Conservation (phyloP, 805 yeast genomes). For the Geotrichum ghanense region DNA sequence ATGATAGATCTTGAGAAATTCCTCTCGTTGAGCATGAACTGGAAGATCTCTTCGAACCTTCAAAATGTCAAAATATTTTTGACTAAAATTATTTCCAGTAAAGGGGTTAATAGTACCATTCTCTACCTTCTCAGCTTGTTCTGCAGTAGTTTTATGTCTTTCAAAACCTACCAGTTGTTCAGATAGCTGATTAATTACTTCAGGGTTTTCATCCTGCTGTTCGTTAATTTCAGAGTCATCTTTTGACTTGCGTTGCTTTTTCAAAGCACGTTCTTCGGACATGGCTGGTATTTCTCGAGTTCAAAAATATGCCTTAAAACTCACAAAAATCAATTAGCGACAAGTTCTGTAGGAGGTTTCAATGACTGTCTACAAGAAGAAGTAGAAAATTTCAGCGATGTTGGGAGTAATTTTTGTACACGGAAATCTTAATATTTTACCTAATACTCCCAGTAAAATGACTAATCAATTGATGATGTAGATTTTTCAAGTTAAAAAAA, state of each 20-base stretch:
- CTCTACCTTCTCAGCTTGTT: constrained; percentile 25
- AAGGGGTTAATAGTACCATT: constrained; percentile 60
- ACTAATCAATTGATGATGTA: background rate
- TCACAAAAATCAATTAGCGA: too few relatives aligned
- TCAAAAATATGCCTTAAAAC: too few relatives aligned
- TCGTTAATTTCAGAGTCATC: background rate
- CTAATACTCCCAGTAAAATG: background rate
- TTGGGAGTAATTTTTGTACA: background rate
- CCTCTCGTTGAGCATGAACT: constrained; percentile 86
- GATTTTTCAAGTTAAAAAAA: too few relatives aligned
- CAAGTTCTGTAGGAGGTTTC: too few relatives aligned
- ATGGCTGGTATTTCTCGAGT: too few relatives aligned
- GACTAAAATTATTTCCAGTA: constrained; percentile 51
- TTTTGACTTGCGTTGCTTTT: constrained; percentile 1
- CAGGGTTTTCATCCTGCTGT: background rate
- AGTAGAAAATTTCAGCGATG: background rate
- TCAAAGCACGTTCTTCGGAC: background rate
- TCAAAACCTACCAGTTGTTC: constrained; percentile 8
- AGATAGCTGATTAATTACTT: background rate
- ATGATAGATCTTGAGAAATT: constrained; percentile 77
- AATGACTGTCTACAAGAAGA: background rate
- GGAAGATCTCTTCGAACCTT: constrained; percentile 77
- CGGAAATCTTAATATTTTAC: too few relatives aligned
- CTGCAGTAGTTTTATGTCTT: constrained; percentile 25
- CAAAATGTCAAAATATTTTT: constrained; percentile 67